These are phyloP conservation scores for Pyrrhoderma lamaoense DNA, from an alignment of 1,284 basidiomycete species.

Conservation along the genomic window DNA sequence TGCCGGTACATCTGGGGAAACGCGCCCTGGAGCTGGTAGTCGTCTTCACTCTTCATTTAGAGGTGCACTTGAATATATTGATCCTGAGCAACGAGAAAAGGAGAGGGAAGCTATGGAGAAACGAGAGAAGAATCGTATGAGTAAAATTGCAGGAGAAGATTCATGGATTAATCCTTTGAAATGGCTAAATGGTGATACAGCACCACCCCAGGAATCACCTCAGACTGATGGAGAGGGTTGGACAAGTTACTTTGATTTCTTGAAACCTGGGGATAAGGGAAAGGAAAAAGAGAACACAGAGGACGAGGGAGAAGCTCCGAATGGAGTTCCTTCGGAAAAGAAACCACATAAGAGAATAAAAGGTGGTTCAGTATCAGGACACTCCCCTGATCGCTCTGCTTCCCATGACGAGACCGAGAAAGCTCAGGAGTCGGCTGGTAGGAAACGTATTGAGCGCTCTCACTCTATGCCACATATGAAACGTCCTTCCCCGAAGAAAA, in stretches of 20 bases:
- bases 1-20: neutral
- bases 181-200: constrained; percentile 41
- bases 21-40: neutral
- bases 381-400: neutral
- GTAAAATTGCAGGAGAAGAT: constrained; percentile 36
- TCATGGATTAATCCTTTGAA: constrained; percentile 40
- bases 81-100: constrained; percentile 31
- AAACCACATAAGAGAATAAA: neutral
- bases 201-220: constrained; percentile 13
- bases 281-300: constrained; percentile 16
- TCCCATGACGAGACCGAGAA: constrained; percentile 14
- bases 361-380: neutral
- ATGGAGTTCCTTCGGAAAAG: constrained; percentile 12
- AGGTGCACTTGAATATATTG: constrained; percentile 48
- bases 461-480: constrained; percentile 41
- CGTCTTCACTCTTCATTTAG: constrained; percentile 40
- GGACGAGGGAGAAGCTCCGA: neutral
- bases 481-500: constrained; percentile 24
- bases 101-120: constrained; percentile 39
- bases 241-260: constrained; percentile 27
- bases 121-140: constrained; percentile 50
- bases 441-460: constrained; percentile 29
- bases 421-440: constrained; percentile 4
- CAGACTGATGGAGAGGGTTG: constrained; percentile 18
- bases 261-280: constrained; percentile 20